Evolutionary conservation across 331 rosid genomes (phyloP), one percentile per base, ranked within the genome.

Genomic region (Pyrus hybrid): DNA sequence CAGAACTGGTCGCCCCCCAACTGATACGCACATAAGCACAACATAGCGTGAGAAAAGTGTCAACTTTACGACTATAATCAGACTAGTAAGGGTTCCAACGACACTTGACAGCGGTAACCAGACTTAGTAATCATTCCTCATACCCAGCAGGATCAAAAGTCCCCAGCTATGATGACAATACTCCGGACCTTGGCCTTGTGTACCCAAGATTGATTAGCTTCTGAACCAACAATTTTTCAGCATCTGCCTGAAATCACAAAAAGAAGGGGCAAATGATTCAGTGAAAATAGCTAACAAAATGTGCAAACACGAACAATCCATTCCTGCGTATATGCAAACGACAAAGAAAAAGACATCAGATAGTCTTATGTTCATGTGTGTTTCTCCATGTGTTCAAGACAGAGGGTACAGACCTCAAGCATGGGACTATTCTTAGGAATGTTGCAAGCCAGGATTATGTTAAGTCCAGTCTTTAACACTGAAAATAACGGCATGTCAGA

Each of bases 381-480:
- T 51, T 25, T 17, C 57, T 21, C 1, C 0, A 5, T 13, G 67
- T 26, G 57, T 18, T 53, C 5, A 3, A 5, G 47, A 26, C 14
- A 64, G 21, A 43, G 66, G 22, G 68, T 21, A 63, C 76, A 65
- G 25, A 92, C 97, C 98, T 92, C 97, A 76, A 95, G 68, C 87
- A 90, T 74, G 63, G 97, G 88, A 69, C 73, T 84, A 69, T 86
- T 92, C 78, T 92, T 90, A 0, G 97, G 97, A 69, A 91, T 86
- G 76, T 87, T 90, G 86, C 93, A 92, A 80, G 99, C 93, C 89
- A 95, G 77, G 66, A 95, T 71, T 72, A 95, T 81, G 81, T 83
- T 90, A 58, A 89, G 88, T 73, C 97, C 93, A 16, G 97, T 90
- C 91, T 88, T 95, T 29, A 86, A 84, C 81, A 88, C 99, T 92